Percentiles rank a stretch among this genome's conserved stretches.
Evolutionary conservation across 1,284 basidiomycete genomes (phyloP).

Genomic region (Coniophora puteana): DNA sequence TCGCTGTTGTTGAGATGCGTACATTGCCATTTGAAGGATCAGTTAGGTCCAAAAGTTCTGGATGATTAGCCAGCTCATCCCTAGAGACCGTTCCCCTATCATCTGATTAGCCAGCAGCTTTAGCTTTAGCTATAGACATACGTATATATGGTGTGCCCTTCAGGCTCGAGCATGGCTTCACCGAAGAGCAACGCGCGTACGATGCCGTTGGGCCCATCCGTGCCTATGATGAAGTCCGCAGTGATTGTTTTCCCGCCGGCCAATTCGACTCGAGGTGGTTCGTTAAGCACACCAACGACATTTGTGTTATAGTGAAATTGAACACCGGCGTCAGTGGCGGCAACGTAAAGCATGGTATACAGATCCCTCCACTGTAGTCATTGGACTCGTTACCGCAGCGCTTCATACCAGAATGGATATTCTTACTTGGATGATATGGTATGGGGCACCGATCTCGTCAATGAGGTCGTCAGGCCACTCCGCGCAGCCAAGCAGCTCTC

Average conservation of each 20-base stretch:
- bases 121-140: slow-evolving; percentile 13
- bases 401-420: slow-evolving; percentile 5
- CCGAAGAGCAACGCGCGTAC: slow-evolving; percentile 14
- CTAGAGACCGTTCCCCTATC: slow-evolving; percentile 31
- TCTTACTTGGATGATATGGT: slow-evolving; percentile 41
- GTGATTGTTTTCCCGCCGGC: slow-evolving; percentile 25
- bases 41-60: slow-evolving; percentile 21
- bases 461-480: slow-evolving; percentile 47
- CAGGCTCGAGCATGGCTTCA: slow-evolving; percentile 21
- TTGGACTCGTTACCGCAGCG: slow-evolving; percentile 7
- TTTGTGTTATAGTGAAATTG: slow-evolving; percentile 32
- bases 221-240: slow-evolving; percentile 33
- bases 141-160: slow-evolving; percentile 22
- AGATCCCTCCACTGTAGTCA: slow-evolving; percentile 40
- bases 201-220: slow-evolving; percentile 28
- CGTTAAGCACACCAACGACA: slow-evolving; percentile 26
- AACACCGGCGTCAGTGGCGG: slow-evolving; percentile 35
- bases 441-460: slow-evolving; percentile 44
- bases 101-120: neutral
- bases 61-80: slow-evolving; percentile 29
- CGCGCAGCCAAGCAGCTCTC: slow-evolving; percentile 36
- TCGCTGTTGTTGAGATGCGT: slow-evolving; percentile 18
- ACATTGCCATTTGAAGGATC: slow-evolving; percentile 18
- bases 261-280: slow-evolving; percentile 25
- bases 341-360: slow-evolving; percentile 34